Evolutionary conservation across 208 protist species (phyloP), one percentile per base, ranked within the genome.

Genomic region (Leishmania tropica): DNA sequence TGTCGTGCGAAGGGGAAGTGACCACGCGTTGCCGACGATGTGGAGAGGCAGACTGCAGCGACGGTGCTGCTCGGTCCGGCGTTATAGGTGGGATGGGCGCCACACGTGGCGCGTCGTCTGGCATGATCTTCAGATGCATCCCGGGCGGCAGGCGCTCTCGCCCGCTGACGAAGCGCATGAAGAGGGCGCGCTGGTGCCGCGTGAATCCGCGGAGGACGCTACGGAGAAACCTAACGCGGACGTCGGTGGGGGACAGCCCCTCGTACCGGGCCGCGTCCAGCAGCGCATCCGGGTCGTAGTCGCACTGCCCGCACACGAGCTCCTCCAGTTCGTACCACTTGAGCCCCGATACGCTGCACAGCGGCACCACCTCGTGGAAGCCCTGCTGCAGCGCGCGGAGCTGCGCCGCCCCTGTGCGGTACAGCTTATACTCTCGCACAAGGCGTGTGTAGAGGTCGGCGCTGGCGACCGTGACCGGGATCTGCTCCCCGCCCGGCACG

Each of bases 121-220:
- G 90, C 86, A 98, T 94, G 40, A 98, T 88, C 71, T 91, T 93
- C 35, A 98, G 84, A 48, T 87, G 90, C 82, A 97, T 90, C 47
- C 89, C 91, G 0, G 88, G 88, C 10, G 96, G 94, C 67, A 98
- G 76, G 24, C 95, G 85, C 76, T 97, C 93, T 35, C 97, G 91
- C 17, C 97, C 97, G 64, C 90, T 98, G 8, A 99, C 93, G 85
- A 99, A 99, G 74, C 94, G 93, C 84, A 98, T 93, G 86, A 98
- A 99, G 40, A 95, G 76, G 2, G 90, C 90, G 3, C 96, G 87
- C 75, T 99, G 88, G 60, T 96, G 88, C 35, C 89, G 80, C 54
- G 90, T 92, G 83, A 99, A 98, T 78, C 90, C 83, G 21, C 86
- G 78, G 56, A 99, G 84, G 35, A 94, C 90, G 67, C 94, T 77